Evolutionary conservation across 257 asterid species (phyloP).

Genomic region (Solanum dulcamara): DNA sequence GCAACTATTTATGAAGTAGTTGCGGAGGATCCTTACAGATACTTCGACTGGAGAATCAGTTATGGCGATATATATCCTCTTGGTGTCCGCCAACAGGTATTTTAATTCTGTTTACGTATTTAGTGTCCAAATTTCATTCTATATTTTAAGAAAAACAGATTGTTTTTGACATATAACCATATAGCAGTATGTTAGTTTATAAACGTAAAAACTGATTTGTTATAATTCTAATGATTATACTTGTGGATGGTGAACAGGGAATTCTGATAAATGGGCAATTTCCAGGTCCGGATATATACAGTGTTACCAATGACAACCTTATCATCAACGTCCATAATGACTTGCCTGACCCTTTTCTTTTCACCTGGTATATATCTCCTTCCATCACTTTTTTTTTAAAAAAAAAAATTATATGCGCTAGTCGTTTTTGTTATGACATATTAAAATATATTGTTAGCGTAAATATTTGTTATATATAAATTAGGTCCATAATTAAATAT

Average conservation of each 20-base stretch:
- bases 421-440: not conserved
- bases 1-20: slow-evolving; percentile 2
- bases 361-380: slow-evolving; percentile 41
- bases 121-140: no score
- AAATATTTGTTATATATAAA: not conserved
- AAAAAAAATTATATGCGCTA: not conserved
- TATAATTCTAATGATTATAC: not conserved
- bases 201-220: not conserved
- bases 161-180: no score
- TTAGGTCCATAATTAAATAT: not conserved
- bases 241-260: slow-evolving; percentile 25
- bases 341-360: slow-evolving; percentile 69
- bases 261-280: slow-evolving; percentile 67
- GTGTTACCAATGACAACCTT: slow-evolving; percentile 62
- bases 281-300: slow-evolving; percentile 62
- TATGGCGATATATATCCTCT: slow-evolving; percentile 53
- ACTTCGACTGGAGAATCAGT: slow-evolving; percentile 45
- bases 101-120: not conserved
- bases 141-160: no score
- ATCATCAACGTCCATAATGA: slow-evolving; percentile 53
- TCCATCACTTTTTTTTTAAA: not conserved
- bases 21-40: slow-evolving; percentile 58
- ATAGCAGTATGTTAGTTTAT: not conserved
- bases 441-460: not conserved
- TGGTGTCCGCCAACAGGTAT: slow-evolving; percentile 65